Evolutionary conservation across 768 basidiomycete species (phyloP).

Genomic region (Lanmaoa pseudosensibilis): DNA sequence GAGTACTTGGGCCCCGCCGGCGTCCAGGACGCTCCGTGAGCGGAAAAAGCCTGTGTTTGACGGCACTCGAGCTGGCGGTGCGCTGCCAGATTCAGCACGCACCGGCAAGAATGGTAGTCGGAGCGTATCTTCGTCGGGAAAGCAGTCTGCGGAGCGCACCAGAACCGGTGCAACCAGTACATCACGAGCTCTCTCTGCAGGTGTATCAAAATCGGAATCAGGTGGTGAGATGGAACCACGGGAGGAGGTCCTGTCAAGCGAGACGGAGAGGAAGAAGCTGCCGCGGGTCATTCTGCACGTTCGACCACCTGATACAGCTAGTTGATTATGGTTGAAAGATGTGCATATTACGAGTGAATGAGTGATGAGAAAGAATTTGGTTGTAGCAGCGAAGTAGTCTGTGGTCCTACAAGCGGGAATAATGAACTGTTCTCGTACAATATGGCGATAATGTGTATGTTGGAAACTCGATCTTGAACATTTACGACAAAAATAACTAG

Average conservation of each 20-base stretch:
- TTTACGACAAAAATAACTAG: no score
- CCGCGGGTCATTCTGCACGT: conserved; percentile 60
- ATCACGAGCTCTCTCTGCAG: background rate
- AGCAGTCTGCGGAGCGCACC: background rate
- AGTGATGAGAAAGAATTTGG: background rate
- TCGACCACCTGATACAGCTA: conserved; percentile 34
- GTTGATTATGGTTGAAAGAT: background rate
- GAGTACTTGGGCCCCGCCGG: conserved; percentile 29
- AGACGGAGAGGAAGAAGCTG: conserved; percentile 46
- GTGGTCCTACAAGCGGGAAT: no score
- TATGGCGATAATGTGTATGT: no score
- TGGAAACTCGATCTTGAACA: no score
- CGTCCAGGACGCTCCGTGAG: conserved; percentile 51
- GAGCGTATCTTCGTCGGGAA: conserved; percentile 6
- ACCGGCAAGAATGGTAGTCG: background rate
- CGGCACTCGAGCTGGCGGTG: background rate
- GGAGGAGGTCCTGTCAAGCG: background rate
- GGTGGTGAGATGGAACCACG: background rate
- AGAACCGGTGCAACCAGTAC: background rate
- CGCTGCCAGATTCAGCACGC: background rate
- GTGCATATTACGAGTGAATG: background rate
- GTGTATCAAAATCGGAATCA: background rate
- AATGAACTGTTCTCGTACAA: no score
- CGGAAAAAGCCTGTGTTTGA: conserved; percentile 34
- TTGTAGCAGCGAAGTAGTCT: no score